A percentile compares a stretch with the other conserved stretches of the same genome.
Conservation (phyloP, 2,329 filamentous ascomycete species). For the Xylariomycetidae sp. region DNA sequence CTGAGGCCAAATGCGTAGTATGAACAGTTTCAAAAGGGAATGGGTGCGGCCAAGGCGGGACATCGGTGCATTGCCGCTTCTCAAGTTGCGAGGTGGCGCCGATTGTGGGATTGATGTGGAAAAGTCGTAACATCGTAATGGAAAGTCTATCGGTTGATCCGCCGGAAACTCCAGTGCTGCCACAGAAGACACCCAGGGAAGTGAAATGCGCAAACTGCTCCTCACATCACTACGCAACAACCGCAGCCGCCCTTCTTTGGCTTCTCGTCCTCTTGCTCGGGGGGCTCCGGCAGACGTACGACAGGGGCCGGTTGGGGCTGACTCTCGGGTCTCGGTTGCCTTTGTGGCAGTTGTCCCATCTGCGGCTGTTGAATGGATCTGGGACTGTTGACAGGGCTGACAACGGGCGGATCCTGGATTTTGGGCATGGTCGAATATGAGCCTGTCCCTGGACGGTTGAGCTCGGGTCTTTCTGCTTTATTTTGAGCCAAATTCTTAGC, state of each 20-base stretch:
- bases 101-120: constrained; percentile 7
- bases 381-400: constrained; percentile 39
- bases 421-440: constrained; percentile 61
- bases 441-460: constrained; percentile 36
- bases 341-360: constrained; percentile 37
- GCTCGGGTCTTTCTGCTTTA: constrained; percentile 45
- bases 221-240: constrained; percentile 74
- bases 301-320: constrained; percentile 35
- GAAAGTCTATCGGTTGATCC: constrained; percentile 8
- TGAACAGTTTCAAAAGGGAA: too few relatives aligned
- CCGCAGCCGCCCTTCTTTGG: constrained; percentile 57
- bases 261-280: constrained; percentile 43
- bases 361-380: constrained; percentile 36
- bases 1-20: not conserved
- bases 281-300: constrained; percentile 46
- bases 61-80: not conserved
- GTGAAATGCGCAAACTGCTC: too few relatives aligned
- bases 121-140: constrained; percentile 20
- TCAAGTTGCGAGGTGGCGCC: constrained; percentile 6
- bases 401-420: constrained; percentile 40
- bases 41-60: not conserved
- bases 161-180: constrained; percentile 5
- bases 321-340: constrained; percentile 40
- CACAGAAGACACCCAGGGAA: constrained; percentile 9
- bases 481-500: too few relatives aligned